These are phyloP conservation scores for Plenodomus tracheiphilus DNA, from an alignment of 2,329 filamentous ascomycete genomes.

Conservation along the genomic window DNA sequence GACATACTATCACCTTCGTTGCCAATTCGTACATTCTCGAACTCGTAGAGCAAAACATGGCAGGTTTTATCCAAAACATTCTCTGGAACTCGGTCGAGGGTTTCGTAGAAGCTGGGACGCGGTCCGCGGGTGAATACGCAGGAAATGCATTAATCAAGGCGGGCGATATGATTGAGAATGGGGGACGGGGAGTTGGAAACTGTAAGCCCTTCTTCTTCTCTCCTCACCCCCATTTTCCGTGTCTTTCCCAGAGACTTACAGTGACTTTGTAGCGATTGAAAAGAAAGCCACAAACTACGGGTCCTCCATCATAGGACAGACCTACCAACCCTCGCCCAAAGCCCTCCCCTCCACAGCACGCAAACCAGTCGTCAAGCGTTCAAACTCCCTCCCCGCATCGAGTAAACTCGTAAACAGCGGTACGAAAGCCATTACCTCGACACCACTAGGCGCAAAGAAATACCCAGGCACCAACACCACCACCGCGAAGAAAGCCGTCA, in stretches of 20 bases:
- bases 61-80: conserved; percentile 43
- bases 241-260: background rate
- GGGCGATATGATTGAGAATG: conserved; percentile 42
- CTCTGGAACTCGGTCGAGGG: conserved; percentile 44
- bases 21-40: background rate
- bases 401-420: conserved; percentile 20
- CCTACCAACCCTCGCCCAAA: conserved; percentile 30
- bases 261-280: conserved; percentile 30
- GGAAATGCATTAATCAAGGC: conserved; percentile 44
- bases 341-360: conserved; percentile 35
- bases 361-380: conserved; percentile 37
- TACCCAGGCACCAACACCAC: conserved; percentile 23
- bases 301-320: conserved; percentile 33
- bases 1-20: background rate
- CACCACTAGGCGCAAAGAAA: conserved; percentile 36
- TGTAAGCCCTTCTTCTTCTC: conserved; percentile 19
- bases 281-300: conserved; percentile 36
- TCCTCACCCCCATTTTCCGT: background rate
- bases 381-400: conserved; percentile 36
- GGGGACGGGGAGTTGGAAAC: conserved; percentile 36
- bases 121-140: conserved; percentile 42
- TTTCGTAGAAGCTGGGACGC: conserved; percentile 43
- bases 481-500: conserved; percentile 26
- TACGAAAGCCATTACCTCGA: conserved; percentile 9
- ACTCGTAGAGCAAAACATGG: conserved; percentile 16